Conservation (phyloP, 805 yeast genomes). For the Myxozyma kluyveri region DNA sequence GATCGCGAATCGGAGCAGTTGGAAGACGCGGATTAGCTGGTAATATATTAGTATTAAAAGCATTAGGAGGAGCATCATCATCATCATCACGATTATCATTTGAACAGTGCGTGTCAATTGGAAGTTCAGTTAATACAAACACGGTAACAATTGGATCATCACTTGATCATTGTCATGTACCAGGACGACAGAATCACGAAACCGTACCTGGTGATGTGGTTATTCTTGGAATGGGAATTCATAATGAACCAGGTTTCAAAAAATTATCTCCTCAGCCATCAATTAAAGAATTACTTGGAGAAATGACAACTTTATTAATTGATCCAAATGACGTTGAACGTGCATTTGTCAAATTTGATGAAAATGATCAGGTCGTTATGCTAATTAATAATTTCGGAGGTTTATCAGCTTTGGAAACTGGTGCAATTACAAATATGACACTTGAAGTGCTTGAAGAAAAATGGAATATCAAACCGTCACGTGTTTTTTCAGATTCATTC, state of each 20-base stretch:
- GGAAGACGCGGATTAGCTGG: slow-evolving; percentile 96
- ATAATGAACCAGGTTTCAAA: slow-evolving; percentile 86
- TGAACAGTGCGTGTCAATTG: slow-evolving; percentile 56
- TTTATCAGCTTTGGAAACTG: slow-evolving; percentile 72
- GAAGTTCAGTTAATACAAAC: slow-evolving; percentile 57
- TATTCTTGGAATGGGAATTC: slow-evolving; percentile 94
- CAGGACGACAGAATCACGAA: slow-evolving; percentile 63
- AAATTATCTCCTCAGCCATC: slow-evolving; percentile 65
- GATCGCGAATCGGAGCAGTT: slow-evolving; percentile 81
- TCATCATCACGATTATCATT: slow-evolving; percentile 49
- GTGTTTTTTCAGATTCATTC: slow-evolving; percentile 71
- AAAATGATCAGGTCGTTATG: slow-evolving; percentile 63
- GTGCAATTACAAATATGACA: slow-evolving; percentile 42
- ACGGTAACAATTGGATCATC: slow-evolving; percentile 87
- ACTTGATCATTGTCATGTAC: slow-evolving; percentile 83
- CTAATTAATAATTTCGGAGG: slow-evolving; percentile 88
- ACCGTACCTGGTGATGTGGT: slow-evolving; percentile 58
- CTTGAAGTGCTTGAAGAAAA: slow-evolving; percentile 38
- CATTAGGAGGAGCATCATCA: slow-evolving; percentile 77
- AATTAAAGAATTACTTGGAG: slow-evolving; percentile 56
- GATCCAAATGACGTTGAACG: slow-evolving; percentile 70
- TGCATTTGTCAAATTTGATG: slow-evolving; percentile 68
- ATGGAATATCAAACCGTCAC: slow-evolving; percentile 59
- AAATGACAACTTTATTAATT: slow-evolving; percentile 59
- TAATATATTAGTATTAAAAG: slow-evolving; percentile 79